These are phyloP conservation scores for Cercospora berteroae DNA, from an alignment of 2,329 filamentous ascomycete species.

Conservation along the genomic window DNA sequence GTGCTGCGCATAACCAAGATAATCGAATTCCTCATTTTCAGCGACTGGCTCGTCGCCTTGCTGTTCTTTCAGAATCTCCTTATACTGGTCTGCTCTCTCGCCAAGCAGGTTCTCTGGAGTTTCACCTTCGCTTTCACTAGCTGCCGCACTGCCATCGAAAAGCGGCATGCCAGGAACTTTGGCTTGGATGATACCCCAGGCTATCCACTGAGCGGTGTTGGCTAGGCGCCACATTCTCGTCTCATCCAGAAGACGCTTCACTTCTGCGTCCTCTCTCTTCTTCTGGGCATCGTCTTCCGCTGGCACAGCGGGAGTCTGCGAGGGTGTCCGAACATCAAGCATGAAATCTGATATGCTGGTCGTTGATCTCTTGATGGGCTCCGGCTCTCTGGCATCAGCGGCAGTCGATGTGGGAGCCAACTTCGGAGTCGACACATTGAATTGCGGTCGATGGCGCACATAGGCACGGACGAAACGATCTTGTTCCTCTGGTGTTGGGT, in stretches of 20 bases:
- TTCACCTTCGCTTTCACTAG: slow-evolving; percentile 23
- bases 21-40: slow-evolving; percentile 81
- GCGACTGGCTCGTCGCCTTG: slow-evolving; percentile 50
- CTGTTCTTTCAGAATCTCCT: slow-evolving; percentile 26
- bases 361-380: slow-evolving; percentile 36
- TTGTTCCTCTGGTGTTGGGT: slow-evolving; percentile 79
- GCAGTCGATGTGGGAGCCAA: slow-evolving; percentile 31
- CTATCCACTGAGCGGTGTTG: slow-evolving; percentile 87
- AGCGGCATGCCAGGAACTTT: slow-evolving; percentile 72
- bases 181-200: slow-evolving; percentile 95
- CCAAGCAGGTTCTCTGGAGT: slow-evolving; percentile 35
- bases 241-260: slow-evolving; percentile 72
- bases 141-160: slow-evolving; percentile 35
- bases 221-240: slow-evolving; percentile 81
- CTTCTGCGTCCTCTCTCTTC: slow-evolving; percentile 59
- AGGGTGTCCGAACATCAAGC: slow-evolving; percentile 65
- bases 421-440: slow-evolving; percentile 46
- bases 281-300: slow-evolving; percentile 52
- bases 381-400: slow-evolving; percentile 31
- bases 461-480: slow-evolving; percentile 82
- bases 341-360: slow-evolving; percentile 63
- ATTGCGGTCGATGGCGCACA: slow-evolving; percentile 73
- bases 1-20: slow-evolving; percentile 86
- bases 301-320: slow-evolving; percentile 25
- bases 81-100: slow-evolving; percentile 32